Evolutionary conservation across 768 basidiomycete species (phyloP).

Genomic region (Podaxis rugospora): DNA sequence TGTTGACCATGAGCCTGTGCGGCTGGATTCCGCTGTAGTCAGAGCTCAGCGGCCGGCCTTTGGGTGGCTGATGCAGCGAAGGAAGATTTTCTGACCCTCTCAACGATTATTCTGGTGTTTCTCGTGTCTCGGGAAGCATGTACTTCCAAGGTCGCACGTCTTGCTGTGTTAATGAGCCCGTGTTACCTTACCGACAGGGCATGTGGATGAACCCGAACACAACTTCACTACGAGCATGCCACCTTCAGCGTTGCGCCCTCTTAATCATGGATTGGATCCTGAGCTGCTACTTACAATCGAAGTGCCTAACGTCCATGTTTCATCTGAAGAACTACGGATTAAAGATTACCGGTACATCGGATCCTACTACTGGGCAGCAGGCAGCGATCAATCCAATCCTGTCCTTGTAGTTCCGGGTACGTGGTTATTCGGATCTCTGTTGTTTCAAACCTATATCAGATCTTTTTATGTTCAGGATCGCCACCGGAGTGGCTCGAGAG

Average conservation of each 20-base stretch:
- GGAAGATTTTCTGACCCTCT: neutral
- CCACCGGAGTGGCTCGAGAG: slow-evolving; percentile 54
- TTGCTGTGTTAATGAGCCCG: neutral
- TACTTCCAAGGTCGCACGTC: neutral
- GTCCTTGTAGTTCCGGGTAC: slow-evolving; percentile 50
- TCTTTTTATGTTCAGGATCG: slow-evolving; percentile 36
- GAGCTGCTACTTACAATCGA: slow-evolving; percentile 22
- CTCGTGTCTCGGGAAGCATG: neutral
- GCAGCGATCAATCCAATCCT: slow-evolving; percentile 27
- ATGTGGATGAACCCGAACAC: neutral
- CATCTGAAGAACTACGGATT: slow-evolving; percentile 28
- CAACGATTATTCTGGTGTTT: neutral
- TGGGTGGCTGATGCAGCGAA: too few species aligned
- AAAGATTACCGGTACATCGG: slow-evolving; percentile 37
- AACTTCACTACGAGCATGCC: neutral
- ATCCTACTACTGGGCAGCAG: slow-evolving; percentile 53
- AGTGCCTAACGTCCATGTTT: slow-evolving; percentile 13
- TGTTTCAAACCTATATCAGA: neutral
- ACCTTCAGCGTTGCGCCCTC: neutral
- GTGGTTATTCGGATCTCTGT: neutral
- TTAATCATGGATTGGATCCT: neutral
- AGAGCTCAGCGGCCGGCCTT: too few species aligned
- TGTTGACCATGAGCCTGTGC: neutral
- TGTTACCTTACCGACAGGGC: neutral
- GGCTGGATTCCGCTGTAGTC: neutral